Conservation (phyloP, 208 protist species). For the Naegleria lovaniensis region DNA sequence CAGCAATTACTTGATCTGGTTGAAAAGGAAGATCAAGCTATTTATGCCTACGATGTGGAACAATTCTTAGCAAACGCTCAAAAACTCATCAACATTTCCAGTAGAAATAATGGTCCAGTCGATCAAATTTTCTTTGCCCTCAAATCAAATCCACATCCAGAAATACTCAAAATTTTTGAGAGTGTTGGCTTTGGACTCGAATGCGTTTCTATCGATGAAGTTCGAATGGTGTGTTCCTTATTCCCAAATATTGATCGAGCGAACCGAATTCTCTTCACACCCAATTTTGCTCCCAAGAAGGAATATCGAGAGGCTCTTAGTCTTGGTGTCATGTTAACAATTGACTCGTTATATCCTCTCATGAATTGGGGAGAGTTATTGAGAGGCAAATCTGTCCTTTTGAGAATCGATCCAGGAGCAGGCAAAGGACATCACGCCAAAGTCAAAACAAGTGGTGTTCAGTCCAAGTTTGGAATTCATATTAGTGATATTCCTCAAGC, state of each 20-base stretch:
- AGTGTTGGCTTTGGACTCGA: slow-evolving; percentile 4
- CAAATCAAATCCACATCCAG: slow-evolving; percentile 7
- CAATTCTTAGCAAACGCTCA: background rate
- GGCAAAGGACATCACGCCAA: slow-evolving; percentile 19
- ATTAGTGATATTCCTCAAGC: background rate
- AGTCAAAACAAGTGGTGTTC: background rate
- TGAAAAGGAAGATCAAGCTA: background rate
- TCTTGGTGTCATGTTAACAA: background rate
- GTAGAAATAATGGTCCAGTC: background rate
- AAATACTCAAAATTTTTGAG: slow-evolving; percentile 2
- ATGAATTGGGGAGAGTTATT: background rate
- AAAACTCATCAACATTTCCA: background rate
- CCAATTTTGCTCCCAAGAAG: slow-evolving; percentile 24
- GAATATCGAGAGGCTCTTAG: background rate
- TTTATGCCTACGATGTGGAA: background rate
- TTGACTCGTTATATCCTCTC: background rate
- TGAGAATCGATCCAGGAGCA: slow-evolving; percentile 6
- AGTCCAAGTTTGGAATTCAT: slow-evolving; percentile 26
- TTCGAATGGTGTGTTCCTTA: background rate
- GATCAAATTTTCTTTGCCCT: slow-evolving; percentile 12
- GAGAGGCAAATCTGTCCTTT: background rate
- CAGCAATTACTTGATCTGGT: background rate
- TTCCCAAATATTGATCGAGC: background rate
- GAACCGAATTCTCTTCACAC: slow-evolving; percentile 18
- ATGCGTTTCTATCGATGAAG: slow-evolving; percentile 11